These are phyloP conservation scores for Xylogone sp. DNA, from an alignment of 2,329 filamentous ascomycete genomes.

Conservation along the genomic window DNA sequence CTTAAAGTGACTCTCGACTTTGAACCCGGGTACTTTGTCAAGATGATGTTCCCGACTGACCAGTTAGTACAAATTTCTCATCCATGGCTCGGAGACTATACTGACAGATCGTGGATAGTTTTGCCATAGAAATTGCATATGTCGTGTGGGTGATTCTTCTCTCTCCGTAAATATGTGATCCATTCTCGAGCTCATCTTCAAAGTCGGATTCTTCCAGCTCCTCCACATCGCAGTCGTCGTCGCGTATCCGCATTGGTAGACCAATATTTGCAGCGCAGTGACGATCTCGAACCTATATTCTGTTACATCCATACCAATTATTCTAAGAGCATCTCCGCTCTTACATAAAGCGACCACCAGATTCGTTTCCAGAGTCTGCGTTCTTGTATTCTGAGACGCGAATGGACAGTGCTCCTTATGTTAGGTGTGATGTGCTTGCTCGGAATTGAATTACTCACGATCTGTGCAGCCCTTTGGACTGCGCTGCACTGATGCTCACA, in stretches of 20 bases:
- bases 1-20: not conserved
- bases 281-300: not conserved
- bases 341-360: slow-evolving; percentile 51
- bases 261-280: not conserved
- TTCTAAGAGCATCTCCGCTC: slow-evolving; percentile 2
- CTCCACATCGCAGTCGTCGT: not conserved
- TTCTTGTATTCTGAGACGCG: not conserved
- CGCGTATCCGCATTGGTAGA: not conserved
- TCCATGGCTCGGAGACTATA: not conserved
- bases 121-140: not conserved
- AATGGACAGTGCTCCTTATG: slow-evolving; percentile 12
- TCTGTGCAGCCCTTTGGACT: slow-evolving; percentile 44
- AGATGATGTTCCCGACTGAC: not conserved
- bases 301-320: not conserved
- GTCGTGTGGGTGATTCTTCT: not conserved
- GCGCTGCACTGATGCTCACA: slow-evolving; percentile 46
- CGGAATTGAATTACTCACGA: slow-evolving; percentile 10
- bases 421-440: not conserved
- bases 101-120: not conserved
- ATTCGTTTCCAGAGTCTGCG: slow-evolving; percentile 38
- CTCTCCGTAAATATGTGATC: not conserved
- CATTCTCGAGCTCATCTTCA: not conserved
- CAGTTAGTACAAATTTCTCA: not conserved
- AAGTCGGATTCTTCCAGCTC: not conserved
- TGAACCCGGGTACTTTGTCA: not conserved